phyloP scores from a whole-genome alignment of 208 protist species.

The Zelonia costaricensis region DNA sequence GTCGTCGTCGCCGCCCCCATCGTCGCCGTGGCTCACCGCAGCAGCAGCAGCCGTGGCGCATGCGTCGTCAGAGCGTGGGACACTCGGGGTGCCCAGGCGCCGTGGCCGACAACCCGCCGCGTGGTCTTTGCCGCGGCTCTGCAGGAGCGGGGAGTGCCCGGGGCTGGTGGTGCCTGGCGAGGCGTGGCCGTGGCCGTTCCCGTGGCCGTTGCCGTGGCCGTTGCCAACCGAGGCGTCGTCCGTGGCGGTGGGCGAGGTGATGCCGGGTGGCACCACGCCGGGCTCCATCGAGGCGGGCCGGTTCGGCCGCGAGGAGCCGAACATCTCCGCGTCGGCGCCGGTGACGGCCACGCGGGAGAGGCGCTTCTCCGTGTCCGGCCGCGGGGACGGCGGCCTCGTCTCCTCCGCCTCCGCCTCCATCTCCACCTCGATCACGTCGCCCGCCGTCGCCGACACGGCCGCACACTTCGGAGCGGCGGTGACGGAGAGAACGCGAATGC shows the following conservation, averaged over 20 bases:
- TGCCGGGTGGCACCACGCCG: not conserved
- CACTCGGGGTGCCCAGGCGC: not conserved
- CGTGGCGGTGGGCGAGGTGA: not conserved
- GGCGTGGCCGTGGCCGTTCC: too few relatives aligned
- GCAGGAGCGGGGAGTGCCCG: not conserved
- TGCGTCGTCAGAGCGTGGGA: not conserved
- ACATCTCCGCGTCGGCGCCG: constrained; percentile 25
- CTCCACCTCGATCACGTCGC: constrained; percentile 9
- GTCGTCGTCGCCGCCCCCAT: not conserved
- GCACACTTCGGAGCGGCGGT: not conserved
- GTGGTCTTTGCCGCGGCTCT: not conserved
- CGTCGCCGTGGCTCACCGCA: not conserved
- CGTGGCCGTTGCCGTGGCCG: constrained; percentile 1
- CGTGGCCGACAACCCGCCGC: constrained; percentile 5
- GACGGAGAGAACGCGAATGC: not conserved
- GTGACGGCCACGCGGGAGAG: constrained; percentile 18
- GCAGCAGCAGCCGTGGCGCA: not conserved
- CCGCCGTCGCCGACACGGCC: not conserved
- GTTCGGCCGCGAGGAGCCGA: constrained; percentile 28
- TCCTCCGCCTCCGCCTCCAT: constrained; percentile 24
- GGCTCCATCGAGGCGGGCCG: constrained; percentile 33
- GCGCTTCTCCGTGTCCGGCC: constrained; percentile 17
- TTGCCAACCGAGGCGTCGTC: not conserved
- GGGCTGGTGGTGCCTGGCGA: not conserved
- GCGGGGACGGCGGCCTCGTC: constrained; percentile 10